These are phyloP conservation scores for Pistacia integerrima DNA, from an alignment of 345 rosid species.

Conservation along the genomic window DNA sequence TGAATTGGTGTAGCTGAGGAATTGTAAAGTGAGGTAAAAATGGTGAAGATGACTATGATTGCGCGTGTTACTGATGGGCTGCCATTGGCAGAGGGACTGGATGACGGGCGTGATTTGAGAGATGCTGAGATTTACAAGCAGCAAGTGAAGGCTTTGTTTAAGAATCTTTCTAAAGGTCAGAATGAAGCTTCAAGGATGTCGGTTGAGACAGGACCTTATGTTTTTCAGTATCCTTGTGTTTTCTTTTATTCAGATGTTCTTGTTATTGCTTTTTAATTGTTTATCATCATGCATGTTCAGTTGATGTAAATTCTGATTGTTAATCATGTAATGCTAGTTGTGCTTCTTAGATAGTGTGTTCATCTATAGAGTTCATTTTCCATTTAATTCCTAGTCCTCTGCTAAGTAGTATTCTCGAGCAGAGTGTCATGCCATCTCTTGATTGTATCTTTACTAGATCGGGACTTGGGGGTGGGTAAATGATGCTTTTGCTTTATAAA, in stretches of 20 bases:
- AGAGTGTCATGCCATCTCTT: neutral
- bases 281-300: neutral
- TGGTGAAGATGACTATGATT: conserved; percentile 99
- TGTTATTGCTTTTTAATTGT: neutral
- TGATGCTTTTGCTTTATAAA: neutral
- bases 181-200: conserved; percentile 97
- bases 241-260: neutral
- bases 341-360: neutral
- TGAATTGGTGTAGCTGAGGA: conserved; percentile 36
- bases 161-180: conserved; percentile 91
- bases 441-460: neutral
- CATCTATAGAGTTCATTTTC: neutral
- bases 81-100: conserved; percentile 93
- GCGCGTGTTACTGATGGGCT: conserved; percentile 99
- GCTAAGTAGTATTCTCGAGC: neutral
- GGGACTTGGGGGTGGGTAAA: neutral
- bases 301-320: conserved; percentile 5
- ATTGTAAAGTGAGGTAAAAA: conserved; percentile 39
- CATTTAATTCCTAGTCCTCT: neutral
- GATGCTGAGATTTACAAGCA: conserved; percentile 96
- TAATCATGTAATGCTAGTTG: neutral
- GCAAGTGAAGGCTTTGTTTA: conserved; percentile 92
- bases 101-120: conserved; percentile 88
- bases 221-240: conserved; percentile 90
- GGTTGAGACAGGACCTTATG: conserved; percentile 82